Percentiles rank a stretch among this genome's conserved stretches.
Conservation (phyloP, 768 basidiomycete genomes). For the Boletus pseudopeckii region DNA sequence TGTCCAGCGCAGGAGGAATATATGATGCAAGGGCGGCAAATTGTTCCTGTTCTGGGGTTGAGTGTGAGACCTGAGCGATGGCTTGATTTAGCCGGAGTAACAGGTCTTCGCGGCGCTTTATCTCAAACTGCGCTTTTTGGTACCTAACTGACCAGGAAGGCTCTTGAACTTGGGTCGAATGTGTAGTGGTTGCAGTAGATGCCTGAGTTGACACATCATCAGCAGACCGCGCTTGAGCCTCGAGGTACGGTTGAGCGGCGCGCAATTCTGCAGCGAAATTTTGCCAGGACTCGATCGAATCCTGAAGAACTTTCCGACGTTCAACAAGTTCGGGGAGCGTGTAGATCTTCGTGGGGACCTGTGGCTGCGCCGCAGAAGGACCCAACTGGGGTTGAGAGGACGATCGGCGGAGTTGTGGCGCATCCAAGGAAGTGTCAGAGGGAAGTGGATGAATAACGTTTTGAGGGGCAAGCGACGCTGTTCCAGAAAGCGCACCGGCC, state of each 20-base stretch:
- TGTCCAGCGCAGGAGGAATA: conserved; percentile 30
- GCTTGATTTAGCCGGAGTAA: conserved; percentile 28
- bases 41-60: conserved; percentile 26
- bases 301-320: conserved; percentile 22
- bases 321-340: conserved; percentile 27
- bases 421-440: conserved; percentile 9
- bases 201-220: neutral
- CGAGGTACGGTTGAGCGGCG: conserved; percentile 12
- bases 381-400: conserved; percentile 28
- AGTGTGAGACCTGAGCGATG: conserved; percentile 20
- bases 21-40: conserved; percentile 25
- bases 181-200: neutral
- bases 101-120: conserved; percentile 30
- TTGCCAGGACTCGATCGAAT: conserved; percentile 26
- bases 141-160: conserved; percentile 20
- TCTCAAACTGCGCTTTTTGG: conserved; percentile 28
- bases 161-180: conserved; percentile 12
- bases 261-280: conserved; percentile 19
- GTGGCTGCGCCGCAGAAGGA: conserved; percentile 12
- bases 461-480: neutral
- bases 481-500: conserved; percentile 2
- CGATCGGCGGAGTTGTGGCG: conserved; percentile 26
- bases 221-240: conserved; percentile 1
- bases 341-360: conserved; percentile 19
- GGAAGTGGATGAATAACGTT: neutral